Base-by-base conservation (phyloP, 768 basidiomycete species). In the Bullera alba region DNA sequence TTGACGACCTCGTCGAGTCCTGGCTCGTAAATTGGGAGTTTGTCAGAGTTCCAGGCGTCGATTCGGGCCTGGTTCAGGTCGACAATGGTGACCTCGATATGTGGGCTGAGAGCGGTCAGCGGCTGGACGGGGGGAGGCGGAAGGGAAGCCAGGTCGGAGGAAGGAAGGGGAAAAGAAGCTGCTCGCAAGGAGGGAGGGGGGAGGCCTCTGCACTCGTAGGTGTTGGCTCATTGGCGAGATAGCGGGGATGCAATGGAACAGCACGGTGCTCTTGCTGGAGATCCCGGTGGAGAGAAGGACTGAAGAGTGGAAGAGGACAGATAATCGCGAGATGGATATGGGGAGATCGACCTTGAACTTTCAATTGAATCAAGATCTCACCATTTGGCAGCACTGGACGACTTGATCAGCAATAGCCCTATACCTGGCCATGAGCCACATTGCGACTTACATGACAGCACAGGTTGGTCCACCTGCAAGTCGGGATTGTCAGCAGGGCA, bases 21-120 rank as follows among this genome's bases (percentile, higher is more conserved):
- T 4, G 95, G 95, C 72, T 99, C 95, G 73, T 95, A 99, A 73
- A 99, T 99, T 44, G 95, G 95, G 17, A 99, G 77, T 71, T 88
- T 80, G 42, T 81, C 73, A 51, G 74, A 74, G 76, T 99, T 99
- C 95, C 95, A 99, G 16, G 92, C 93, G 71, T 89, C 87, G 74
- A 99, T 82, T 54, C 95, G 85, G 52, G 84, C 78, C 71, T 91
- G 79, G 80, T 97, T 97, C 62, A 99, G 79, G 75, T 99, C 95
- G 66, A 97, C 95, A 65, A 99, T 99, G 65, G 91, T 99, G 69
- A 99, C 93, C 37, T 76, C 76, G 75, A 96, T 87, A 69, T 92
- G 80, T 42, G 91, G 88, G 72, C 67, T 69, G 52, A 27, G 35
- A 35, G 28, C 35, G 10, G 35, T 53, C 30, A 49, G 52, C 21